These are phyloP conservation scores for Hypoxylon trugodes DNA, from an alignment of 495 filamentous ascomycete genomes.

Conservation along the genomic window DNA sequence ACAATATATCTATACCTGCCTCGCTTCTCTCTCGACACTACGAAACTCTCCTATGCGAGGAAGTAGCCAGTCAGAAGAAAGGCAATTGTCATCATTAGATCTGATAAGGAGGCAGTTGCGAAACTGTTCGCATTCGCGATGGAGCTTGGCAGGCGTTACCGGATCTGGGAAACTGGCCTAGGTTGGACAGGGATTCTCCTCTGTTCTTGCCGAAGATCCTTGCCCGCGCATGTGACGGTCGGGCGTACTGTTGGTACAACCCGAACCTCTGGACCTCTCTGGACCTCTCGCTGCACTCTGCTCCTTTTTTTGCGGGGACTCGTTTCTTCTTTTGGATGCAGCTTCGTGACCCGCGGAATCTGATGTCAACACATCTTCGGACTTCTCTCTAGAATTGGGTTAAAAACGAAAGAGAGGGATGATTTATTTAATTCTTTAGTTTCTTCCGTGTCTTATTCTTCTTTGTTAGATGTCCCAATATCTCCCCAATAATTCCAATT, in stretches of 20 bases:
- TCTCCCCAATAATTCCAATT: conserved; percentile 21
- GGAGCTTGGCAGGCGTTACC: conserved; percentile 14
- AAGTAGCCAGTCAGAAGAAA: conserved; percentile 16
- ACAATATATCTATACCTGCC: not conserved
- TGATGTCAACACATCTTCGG: conserved; percentile 9
- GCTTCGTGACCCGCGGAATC: conserved; percentile 10
- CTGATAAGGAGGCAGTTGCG: conserved; percentile 24
- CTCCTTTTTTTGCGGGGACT: conserved; percentile 30
- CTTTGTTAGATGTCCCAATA: conserved; percentile 11
- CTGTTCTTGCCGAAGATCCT: conserved; percentile 35
- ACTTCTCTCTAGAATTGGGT: conserved; percentile 8
- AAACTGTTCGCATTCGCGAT: conserved; percentile 36
- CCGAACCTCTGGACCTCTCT: not conserved
- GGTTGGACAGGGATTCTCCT: conserved; percentile 20
- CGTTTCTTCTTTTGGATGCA: conserved; percentile 2
- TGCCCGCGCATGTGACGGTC: conserved; percentile 33
- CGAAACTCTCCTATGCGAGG: not conserved
- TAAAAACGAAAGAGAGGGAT: conserved; percentile 4
- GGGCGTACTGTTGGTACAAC: not conserved
- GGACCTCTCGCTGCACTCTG: not conserved
- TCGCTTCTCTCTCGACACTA: not conserved
- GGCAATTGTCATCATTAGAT: conserved; percentile 39
- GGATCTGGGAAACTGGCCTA: conserved; percentile 31
- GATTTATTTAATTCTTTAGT: not conserved
- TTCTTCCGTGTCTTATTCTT: not conserved